phyloP scores from a whole-genome alignment of 2,329 filamentous ascomycete species.

The Elsinoe ampelina region DNA sequence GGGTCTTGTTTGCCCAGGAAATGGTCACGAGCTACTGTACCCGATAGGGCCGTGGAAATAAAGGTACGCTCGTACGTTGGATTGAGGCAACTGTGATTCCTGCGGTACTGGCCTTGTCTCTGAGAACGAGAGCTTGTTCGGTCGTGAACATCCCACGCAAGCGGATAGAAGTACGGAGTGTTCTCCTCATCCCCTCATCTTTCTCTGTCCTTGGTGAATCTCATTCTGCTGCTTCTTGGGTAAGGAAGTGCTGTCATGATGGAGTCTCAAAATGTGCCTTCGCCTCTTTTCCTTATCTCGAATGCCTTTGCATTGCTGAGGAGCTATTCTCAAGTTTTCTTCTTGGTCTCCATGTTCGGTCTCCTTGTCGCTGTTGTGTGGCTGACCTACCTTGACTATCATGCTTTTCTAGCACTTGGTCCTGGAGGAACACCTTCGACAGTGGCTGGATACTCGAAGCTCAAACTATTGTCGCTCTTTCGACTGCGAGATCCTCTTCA shows the following conservation, averaged over 20 bases:
- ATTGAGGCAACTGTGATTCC: neutral
- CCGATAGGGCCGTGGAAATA: neutral
- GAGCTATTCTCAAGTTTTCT: neutral
- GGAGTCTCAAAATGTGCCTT: constrained; percentile 2
- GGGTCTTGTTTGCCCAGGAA: constrained; percentile 3
- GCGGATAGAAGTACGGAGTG: neutral
- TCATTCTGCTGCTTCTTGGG: neutral
- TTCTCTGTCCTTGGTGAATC: neutral
- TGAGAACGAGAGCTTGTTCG: neutral
- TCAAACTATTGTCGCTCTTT: constrained; percentile 64
- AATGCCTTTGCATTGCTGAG: constrained; percentile 2
- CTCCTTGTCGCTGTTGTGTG: constrained; percentile 27
- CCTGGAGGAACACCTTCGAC: constrained; percentile 73
- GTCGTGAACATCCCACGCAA: neutral
- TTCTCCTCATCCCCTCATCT: neutral
- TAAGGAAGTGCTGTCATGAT: constrained; percentile 9
- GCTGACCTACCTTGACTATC: constrained; percentile 58
- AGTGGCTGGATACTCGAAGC: constrained; percentile 60
- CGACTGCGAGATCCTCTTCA: constrained; percentile 60
- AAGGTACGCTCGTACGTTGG: neutral
- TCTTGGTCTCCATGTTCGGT: constrained; percentile 25
- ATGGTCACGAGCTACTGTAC: neutral
- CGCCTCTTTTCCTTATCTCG: neutral
- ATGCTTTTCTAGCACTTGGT: constrained; percentile 65
- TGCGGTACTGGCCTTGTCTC: neutral